Conservation (phyloP, 257 asterid genomes). For the Verbena officinalis region DNA sequence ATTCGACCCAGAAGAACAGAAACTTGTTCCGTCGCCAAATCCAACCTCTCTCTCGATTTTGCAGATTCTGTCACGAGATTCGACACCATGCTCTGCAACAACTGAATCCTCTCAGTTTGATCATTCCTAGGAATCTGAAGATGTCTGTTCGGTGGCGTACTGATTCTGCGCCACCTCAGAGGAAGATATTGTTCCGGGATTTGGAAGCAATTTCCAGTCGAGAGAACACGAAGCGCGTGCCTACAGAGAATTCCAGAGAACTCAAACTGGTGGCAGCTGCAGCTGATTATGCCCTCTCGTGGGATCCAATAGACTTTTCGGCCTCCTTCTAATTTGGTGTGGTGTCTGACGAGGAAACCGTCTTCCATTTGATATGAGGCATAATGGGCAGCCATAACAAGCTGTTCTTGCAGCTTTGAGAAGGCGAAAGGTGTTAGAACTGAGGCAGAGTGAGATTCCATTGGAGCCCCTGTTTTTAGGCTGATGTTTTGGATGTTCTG, state of each 20-base stretch:
- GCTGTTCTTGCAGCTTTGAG: constrained; percentile 93
- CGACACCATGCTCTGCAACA: constrained; percentile 79
- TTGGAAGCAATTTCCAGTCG: constrained; percentile 93
- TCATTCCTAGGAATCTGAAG: constrained; percentile 50
- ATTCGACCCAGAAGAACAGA: constrained; percentile 67
- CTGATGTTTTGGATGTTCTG: constrained; percentile 90
- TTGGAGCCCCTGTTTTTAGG: constrained; percentile 98
- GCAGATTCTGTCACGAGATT: constrained; percentile 72
- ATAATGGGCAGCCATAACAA: constrained; percentile 88
- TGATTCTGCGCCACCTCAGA: constrained; percentile 75
- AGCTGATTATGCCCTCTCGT: constrained; percentile 76
- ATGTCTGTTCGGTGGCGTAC: constrained; percentile 44
- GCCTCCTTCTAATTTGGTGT: constrained; percentile 90
- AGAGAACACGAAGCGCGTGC: constrained; percentile 89
- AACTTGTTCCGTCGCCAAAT: constrained; percentile 74
- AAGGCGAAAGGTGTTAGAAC: constrained; percentile 91
- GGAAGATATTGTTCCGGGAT: constrained; percentile 84
- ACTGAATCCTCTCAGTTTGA: constrained; percentile 68
- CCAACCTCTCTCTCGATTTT: constrained; percentile 76
- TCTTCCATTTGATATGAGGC: constrained; percentile 86
- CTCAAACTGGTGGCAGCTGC: constrained; percentile 95
- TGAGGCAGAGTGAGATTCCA: constrained; percentile 96
- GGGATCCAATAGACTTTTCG: constrained; percentile 91
- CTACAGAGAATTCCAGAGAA: constrained; percentile 91
- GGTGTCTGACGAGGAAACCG: constrained; percentile 86